These are phyloP conservation scores for Balansia obtecta DNA, from an alignment of 2,329 filamentous ascomycete genomes.

Conservation along the genomic window DNA sequence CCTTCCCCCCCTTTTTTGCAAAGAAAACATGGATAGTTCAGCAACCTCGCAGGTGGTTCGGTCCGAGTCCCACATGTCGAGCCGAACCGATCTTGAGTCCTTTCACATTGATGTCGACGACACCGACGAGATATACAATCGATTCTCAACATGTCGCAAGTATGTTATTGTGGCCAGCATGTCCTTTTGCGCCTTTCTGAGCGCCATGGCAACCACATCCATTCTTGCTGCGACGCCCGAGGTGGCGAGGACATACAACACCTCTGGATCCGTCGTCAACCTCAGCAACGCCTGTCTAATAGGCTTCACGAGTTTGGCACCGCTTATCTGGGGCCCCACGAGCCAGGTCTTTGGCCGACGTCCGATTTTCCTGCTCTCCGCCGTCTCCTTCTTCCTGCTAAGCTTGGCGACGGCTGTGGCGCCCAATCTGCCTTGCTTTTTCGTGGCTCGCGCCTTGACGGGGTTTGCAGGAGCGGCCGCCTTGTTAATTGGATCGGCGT, in stretches of 20 bases:
- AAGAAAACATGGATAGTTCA: no score
- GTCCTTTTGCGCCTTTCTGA: constrained; percentile 63
- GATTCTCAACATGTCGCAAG: constrained; percentile 50
- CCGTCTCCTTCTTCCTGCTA: constrained; percentile 52
- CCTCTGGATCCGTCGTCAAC: constrained; percentile 58
- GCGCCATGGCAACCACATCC: constrained; percentile 62
- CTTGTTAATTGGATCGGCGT: constrained; percentile 57
- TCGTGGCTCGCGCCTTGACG: constrained; percentile 60
- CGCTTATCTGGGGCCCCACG: constrained; percentile 60
- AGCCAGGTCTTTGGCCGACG: constrained; percentile 52
- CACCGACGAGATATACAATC: constrained; percentile 49
- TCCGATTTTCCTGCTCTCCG: constrained; percentile 43
- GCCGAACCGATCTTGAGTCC: constrained; percentile 14
- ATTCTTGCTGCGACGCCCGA: constrained; percentile 64
- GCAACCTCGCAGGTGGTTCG: constrained; percentile 3
- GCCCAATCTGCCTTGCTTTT: constrained; percentile 58
- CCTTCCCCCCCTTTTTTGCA: no score
- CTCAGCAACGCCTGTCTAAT: constrained; percentile 65
- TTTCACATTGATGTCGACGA: constrained; percentile 13
- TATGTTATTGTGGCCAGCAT: constrained; percentile 53
- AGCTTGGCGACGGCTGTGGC: constrained; percentile 62
- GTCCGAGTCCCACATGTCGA: constrained; percentile 18
- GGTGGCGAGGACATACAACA: constrained; percentile 51
- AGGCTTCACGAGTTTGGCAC: constrained; percentile 58
- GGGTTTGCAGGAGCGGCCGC: constrained; percentile 68